These are phyloP conservation scores for Claviceps sp. DNA, from an alignment of 2,329 filamentous ascomycete genomes.

Conservation along the genomic window DNA sequence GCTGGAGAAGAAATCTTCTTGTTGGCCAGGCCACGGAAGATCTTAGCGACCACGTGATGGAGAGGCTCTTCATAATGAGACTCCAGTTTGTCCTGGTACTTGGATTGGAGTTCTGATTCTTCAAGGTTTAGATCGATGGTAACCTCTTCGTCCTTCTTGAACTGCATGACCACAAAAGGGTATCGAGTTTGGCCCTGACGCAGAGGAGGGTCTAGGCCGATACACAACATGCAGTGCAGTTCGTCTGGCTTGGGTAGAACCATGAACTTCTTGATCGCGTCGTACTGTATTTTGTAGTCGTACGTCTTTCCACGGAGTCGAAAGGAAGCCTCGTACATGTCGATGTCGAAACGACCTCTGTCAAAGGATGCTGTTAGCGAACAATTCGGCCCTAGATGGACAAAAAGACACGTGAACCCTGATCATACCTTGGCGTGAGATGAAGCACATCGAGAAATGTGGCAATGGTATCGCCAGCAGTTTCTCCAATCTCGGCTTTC, in stretches of 20 bases:
- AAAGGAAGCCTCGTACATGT: conserved; percentile 98
- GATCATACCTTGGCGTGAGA: conserved; percentile 69
- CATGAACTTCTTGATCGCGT: conserved; percentile 98
- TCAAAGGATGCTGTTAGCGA: conserved; percentile 2
- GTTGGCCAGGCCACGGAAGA: conserved; percentile 85
- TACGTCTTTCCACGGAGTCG: conserved; percentile 96
- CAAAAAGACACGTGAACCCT: not conserved
- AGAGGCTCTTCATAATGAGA: conserved; percentile 87
- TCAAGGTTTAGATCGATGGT: conserved; percentile 94
- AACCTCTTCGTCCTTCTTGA: conserved; percentile 95
- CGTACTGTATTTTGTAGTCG: conserved; percentile 99
- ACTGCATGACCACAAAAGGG: conserved; percentile 97
- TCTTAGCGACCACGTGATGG: conserved; percentile 84
- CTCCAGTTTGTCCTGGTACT: conserved; percentile 83
- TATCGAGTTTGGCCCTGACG: conserved; percentile 96
- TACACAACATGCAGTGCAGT: conserved; percentile 83
- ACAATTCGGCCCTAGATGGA: not conserved
- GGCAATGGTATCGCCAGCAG: conserved; percentile 94
- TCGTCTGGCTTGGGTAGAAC: conserved; percentile 97
- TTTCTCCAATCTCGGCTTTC: conserved; percentile 97
- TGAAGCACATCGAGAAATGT: conserved; percentile 95
- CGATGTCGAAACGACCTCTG: conserved; percentile 98
- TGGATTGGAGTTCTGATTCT: conserved; percentile 67
- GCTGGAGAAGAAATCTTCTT: conserved; percentile 93
- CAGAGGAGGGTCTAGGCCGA: conserved; percentile 87